These are phyloP conservation scores for Tylopilus intermedius DNA, from an alignment of 768 basidiomycete genomes.

Conservation along the genomic window DNA sequence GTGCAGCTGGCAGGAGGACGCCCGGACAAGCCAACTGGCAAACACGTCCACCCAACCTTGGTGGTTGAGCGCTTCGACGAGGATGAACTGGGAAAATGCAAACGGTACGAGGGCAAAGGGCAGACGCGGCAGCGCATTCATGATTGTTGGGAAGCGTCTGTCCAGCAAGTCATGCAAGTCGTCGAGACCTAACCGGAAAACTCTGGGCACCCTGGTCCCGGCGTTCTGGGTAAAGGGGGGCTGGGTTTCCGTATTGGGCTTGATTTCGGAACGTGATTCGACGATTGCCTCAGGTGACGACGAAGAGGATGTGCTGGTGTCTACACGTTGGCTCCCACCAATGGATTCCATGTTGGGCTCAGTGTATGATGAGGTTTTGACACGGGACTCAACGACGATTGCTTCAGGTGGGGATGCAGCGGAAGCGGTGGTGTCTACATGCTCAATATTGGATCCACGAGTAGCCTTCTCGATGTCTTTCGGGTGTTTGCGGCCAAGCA, in stretches of 20 bases:
- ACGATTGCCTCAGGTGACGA: no score
- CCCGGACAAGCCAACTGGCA: slow-evolving; percentile 57
- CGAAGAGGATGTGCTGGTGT: no score
- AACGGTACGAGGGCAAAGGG: slow-evolving; percentile 86
- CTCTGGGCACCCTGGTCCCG: no score
- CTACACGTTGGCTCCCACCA: no score
- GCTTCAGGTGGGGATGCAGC: no score
- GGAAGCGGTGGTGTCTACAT: no score
- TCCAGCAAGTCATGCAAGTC: slow-evolving; percentile 9
- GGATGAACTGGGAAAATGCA: slow-evolving; percentile 79
- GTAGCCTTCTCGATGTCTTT: neutral
- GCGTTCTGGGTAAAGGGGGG: no score
- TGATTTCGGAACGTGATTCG: no score
- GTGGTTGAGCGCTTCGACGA: slow-evolving; percentile 76
- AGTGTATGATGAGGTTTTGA: no score
- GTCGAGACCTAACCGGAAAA: neutral
- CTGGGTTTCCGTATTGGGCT: neutral
- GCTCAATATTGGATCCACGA: no score
- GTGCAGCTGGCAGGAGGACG: slow-evolving; percentile 37
- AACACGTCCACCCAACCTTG: slow-evolving; percentile 89
- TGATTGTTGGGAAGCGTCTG: slow-evolving; percentile 63
- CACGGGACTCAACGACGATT: no score
- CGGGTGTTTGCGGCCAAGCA: slow-evolving; percentile 7
- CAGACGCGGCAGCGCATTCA: slow-evolving; percentile 58
- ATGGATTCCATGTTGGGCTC: no score